Evolutionary conservation across 2,329 filamentous ascomycete species (phyloP).

Genomic region (Cytospora leucostoma): DNA sequence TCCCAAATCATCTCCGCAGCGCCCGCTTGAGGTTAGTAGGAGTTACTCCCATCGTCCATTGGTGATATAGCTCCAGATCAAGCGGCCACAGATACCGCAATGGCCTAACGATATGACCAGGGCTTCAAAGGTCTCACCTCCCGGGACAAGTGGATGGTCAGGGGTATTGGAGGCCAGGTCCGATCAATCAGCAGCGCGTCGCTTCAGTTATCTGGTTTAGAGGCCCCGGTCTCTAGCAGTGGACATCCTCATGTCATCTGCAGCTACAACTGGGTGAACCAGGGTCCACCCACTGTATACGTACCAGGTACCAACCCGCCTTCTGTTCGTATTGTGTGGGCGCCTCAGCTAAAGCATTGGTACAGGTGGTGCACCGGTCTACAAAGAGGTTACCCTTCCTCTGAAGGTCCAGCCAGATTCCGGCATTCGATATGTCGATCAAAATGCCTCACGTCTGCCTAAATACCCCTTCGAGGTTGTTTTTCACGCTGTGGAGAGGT

Average conservation of each 20-base stretch:
- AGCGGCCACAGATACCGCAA: background rate
- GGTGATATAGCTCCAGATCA: too few relatives aligned
- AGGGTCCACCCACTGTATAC: background rate
- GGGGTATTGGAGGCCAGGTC: background rate
- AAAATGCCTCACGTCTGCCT: background rate
- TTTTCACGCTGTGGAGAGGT: slow-evolving; percentile 32
- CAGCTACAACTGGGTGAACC: slow-evolving; percentile 19
- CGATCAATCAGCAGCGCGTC: background rate
- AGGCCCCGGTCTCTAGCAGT: background rate
- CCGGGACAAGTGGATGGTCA: slow-evolving; percentile 2
- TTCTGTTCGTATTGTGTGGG: too few relatives aligned
- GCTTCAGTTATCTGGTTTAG: background rate
- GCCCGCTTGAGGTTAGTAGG: background rate
- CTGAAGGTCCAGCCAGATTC: background rate
- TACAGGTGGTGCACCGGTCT: slow-evolving; percentile 3
- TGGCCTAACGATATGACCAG: background rate
- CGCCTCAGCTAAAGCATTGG: background rate
- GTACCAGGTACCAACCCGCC: slow-evolving; percentile 1
- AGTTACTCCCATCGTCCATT: background rate
- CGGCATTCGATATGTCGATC: slow-evolving; percentile 3
- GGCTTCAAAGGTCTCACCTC: background rate
- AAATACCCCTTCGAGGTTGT: slow-evolving; percentile 34
- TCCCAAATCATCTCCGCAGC: background rate
- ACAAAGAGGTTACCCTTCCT: background rate
- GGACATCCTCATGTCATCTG: slow-evolving; percentile 1